Evolutionary conservation across 257 asterid species (phyloP), one percentile per base, ranked within the genome.

Genomic region (Solanum sitiens): DNA sequence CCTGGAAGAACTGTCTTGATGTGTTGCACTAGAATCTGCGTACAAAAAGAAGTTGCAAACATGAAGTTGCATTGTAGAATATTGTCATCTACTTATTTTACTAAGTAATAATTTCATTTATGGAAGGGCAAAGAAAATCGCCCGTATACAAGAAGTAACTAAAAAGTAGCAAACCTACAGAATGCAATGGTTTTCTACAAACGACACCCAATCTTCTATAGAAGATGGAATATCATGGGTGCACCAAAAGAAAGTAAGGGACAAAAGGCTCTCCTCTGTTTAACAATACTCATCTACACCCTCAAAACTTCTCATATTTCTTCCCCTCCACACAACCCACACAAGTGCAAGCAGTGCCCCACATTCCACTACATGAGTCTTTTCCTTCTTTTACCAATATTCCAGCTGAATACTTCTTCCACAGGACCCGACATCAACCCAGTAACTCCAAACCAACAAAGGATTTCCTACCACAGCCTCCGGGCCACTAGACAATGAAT

Each of bases 1-100:
- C 96, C 98, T 30, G 99, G 99, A 91, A 97, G 98, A 89, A 96
- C 91, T 25, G 98, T 88, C 89, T 92, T 94, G 84, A 97, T 97
- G 89, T 97, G 99, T 88, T 94, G 99, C 75, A 95, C 98, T 87
- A 97, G 89, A 88, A 95, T 93, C 99, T 96, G 94, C 85, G 67
- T 67, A 84, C 30, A 23, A 61, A 23, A 61, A 5, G 33, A 80
- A 80, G 85, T 47, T 30, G n/a, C 63, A 25, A 25, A 79, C 3
- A 44, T 44, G 84, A 77, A 79, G 40, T 47, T 80, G 85, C 85
- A 47, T 27, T 30, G 33, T 11, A 15, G 12, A 32, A 27, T 47
- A 50, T 80, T 11, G 35, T 76, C 18, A 3, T n/a, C 83, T 74
- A 39, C 80, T 21, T 33, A 32, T 18, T 72, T 35, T 33, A 72